Conservation (phyloP, 2,329 filamentous ascomycete genomes). For the Metarhizium album region DNA sequence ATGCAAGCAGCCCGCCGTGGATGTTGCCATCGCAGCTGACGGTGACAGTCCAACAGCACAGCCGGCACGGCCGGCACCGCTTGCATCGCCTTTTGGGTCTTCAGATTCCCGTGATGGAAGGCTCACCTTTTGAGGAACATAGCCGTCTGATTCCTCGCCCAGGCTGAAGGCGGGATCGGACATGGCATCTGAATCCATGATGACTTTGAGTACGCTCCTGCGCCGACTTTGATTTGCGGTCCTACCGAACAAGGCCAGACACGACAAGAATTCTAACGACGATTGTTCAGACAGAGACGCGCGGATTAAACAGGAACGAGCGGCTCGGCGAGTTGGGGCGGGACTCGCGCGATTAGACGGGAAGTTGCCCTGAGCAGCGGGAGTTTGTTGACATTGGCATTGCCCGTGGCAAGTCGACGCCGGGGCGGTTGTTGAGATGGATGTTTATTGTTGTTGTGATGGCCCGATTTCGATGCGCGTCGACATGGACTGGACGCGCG, state of each 20-base stretch:
- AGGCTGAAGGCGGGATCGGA: conserved; percentile 38
- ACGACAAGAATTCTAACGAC: not conserved
- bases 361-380: conserved; percentile 12
- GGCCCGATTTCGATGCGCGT: conserved; percentile 8
- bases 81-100: not conserved
- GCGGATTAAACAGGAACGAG: conserved; percentile 4
- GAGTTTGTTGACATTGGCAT: conserved; percentile 14
- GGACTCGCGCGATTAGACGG: not conserved
- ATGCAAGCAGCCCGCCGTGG: not conserved
- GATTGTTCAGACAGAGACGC: no score
- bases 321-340: conserved; percentile 4
- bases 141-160: conserved; percentile 32
- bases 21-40: not conserved
- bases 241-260: not conserved
- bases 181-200: conserved; percentile 47
- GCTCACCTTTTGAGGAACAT: conserved; percentile 28
- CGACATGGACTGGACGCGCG: conserved; percentile 15
- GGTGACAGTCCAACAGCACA: not conserved
- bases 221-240: not conserved
- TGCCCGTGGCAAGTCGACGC: conserved; percentile 2
- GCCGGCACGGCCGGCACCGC: not conserved
- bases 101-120: not conserved
- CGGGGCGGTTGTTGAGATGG: conserved; percentile 18
- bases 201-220: conserved; percentile 10
- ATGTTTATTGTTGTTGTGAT: conserved; percentile 6